Evolutionary conservation across 2,329 filamentous ascomycete genomes (phyloP).

Genomic region (Fusarium camptoceras): DNA sequence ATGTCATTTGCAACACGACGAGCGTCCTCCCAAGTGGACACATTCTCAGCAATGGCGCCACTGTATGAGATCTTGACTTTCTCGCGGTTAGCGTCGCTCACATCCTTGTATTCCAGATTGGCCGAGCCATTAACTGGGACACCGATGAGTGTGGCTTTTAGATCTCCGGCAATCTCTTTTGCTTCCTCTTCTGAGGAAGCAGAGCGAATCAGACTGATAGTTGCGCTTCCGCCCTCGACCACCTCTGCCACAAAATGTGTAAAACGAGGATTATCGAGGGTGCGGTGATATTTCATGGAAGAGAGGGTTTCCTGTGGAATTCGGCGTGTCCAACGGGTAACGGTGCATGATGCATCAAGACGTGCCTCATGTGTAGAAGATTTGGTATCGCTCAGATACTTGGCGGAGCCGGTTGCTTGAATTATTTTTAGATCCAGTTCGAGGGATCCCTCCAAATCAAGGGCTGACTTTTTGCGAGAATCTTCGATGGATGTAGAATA

Average conservation of each 20-base stretch:
- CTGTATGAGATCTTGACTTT: constrained; percentile 4
- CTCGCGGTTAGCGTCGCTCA: background rate
- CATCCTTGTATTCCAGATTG: background rate
- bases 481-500: constrained; percentile 7
- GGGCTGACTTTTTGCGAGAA: constrained; percentile 4
- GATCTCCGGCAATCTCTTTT: background rate
- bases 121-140: background rate
- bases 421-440: background rate
- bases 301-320: constrained; percentile 3
- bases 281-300: constrained; percentile 1
- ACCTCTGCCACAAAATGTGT: constrained; percentile 5
- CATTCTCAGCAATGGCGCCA: constrained; percentile 1
- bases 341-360: constrained; percentile 4
- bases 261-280: constrained; percentile 1
- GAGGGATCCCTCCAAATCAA: constrained; percentile 2
- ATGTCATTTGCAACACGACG: background rate
- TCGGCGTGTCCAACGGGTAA: constrained; percentile 3
- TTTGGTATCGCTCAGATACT: constrained; percentile 4
- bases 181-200: background rate
- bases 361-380: constrained; percentile 2
- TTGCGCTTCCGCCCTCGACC: constrained; percentile 2
- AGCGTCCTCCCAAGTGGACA: constrained; percentile 8
- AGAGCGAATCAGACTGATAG: constrained; percentile 2
- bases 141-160: background rate
- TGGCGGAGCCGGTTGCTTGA: constrained; percentile 2